These are phyloP conservation scores for Pythium sp. DNA, from an alignment of 352 stramenopile genomes.

Conservation along the genomic window DNA sequence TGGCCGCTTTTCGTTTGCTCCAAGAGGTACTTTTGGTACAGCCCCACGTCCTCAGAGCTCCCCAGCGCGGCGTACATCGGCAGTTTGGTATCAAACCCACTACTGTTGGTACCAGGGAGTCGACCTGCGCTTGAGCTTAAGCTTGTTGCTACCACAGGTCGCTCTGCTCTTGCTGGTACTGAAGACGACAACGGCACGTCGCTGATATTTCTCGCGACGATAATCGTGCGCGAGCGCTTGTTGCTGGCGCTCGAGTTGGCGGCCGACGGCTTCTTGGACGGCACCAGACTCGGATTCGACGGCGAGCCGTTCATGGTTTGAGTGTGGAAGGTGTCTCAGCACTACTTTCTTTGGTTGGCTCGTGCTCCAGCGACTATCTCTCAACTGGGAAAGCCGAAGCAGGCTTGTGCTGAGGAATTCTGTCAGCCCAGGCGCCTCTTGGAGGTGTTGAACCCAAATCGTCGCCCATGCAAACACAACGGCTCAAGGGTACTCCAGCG, in stretches of 20 bases:
- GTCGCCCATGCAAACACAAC: background rate
- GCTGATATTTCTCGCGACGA: slow-evolving; percentile 42
- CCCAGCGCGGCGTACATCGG: slow-evolving; percentile 64
- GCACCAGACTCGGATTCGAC: slow-evolving; percentile 37
- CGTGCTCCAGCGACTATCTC: background rate
- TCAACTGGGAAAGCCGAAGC: background rate
- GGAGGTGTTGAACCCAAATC: background rate
- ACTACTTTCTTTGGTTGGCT: background rate
- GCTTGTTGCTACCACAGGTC: background rate
- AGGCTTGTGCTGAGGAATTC: background rate
- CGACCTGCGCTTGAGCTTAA: background rate
- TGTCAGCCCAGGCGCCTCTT: background rate
- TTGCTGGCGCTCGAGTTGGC: slow-evolving; percentile 32
- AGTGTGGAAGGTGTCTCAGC: background rate
- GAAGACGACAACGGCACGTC: slow-evolving; percentile 19
- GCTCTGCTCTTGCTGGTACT: slow-evolving; percentile 4
- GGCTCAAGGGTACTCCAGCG: background rate
- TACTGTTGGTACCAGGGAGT: background rate
- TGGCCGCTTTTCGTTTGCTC: slow-evolving; percentile 30
- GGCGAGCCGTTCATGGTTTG: slow-evolving; percentile 38
- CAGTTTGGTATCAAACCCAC: slow-evolving; percentile 37
- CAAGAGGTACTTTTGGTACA: slow-evolving; percentile 56
- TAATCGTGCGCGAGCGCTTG: slow-evolving; percentile 44
- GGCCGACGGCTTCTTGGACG: slow-evolving; percentile 33
- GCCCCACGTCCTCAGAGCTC: slow-evolving; percentile 45